phyloP scores from a whole-genome alignment of 345 rosid species.

The Trapa incisa region DNA sequence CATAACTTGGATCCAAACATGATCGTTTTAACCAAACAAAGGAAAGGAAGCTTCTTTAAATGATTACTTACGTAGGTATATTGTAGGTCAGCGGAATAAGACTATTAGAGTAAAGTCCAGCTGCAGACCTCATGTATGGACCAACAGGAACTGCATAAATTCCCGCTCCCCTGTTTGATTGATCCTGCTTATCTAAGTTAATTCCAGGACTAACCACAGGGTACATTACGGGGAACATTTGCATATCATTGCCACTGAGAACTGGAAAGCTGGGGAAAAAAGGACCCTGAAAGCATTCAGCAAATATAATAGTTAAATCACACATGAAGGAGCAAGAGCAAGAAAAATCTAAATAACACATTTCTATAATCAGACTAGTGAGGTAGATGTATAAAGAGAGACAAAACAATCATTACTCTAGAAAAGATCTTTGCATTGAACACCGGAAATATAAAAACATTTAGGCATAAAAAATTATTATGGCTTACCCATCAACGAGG shows the following conservation, averaged over 20 bases:
- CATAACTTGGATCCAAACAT: not conserved
- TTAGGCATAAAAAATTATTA: not conserved
- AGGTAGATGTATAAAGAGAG: not conserved
- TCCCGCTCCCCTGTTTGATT: constrained; percentile 61
- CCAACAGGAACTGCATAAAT: constrained; percentile 74
- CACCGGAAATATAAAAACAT: not conserved
- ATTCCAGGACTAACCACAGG: constrained; percentile 41
- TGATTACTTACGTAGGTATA: constrained; percentile 69
- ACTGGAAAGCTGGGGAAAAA: constrained; percentile 23
- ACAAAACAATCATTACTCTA: not conserved
- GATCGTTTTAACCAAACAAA: not conserved
- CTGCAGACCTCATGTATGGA: constrained; percentile 40
- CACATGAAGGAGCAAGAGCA: constrained; percentile 3
- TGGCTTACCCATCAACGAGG: not conserved
- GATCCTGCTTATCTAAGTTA: constrained; percentile 45
- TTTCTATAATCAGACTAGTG: not conserved
- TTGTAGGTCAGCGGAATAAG: constrained; percentile 88
- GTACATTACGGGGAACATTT: constrained; percentile 46
- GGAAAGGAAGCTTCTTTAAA: not conserved
- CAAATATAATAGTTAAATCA: constrained; percentile 6
- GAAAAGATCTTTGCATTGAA: not conserved
- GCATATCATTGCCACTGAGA: constrained; percentile 37
- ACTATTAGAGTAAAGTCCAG: constrained; percentile 57
- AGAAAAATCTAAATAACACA: not conserved
- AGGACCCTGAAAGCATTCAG: constrained; percentile 26